Percentiles rank a stretch among this genome's conserved stretches.
Conservation (phyloP, 1,284 basidiomycete species). For the Uromyces viciae-fabae region DNA sequence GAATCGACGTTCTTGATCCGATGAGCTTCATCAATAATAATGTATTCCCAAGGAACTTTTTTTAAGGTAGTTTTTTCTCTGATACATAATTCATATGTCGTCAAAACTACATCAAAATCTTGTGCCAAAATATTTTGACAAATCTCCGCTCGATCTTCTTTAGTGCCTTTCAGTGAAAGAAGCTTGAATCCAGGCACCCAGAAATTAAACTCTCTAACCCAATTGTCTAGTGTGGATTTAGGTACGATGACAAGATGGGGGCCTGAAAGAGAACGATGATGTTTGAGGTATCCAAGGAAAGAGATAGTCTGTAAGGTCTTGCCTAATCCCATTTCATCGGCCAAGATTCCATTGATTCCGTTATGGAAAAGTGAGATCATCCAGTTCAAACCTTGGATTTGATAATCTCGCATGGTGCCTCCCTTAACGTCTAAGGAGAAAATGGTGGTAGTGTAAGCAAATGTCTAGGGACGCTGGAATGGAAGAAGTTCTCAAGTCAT, state of each 20-base stretch:
- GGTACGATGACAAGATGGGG: slow-evolving; percentile 95
- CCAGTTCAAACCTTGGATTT: slow-evolving; percentile 95
- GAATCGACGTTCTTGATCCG: slow-evolving; percentile 99
- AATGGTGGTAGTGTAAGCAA: not conserved
- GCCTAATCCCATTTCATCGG: slow-evolving; percentile 87
- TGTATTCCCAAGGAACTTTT: slow-evolving; percentile 96
- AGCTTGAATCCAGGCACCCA: slow-evolving; percentile 90
- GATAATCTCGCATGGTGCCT: slow-evolving; percentile 85
- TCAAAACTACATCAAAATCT: slow-evolving; percentile 91
- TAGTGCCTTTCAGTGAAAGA: slow-evolving; percentile 75
- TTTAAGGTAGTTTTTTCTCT: slow-evolving; percentile 87
- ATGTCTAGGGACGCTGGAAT: not conserved
- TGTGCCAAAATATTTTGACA: slow-evolving; percentile 78
- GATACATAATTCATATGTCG: slow-evolving; percentile 95
- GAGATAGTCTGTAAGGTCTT: slow-evolving; percentile 98
- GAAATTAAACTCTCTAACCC: slow-evolving; percentile 83
- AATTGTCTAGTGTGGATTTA: slow-evolving; percentile 96
- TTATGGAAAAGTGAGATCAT: slow-evolving; percentile 90
- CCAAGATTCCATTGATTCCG: slow-evolving; percentile 85
- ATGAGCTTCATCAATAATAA: slow-evolving; percentile 97
- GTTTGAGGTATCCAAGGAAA: slow-evolving; percentile 90
- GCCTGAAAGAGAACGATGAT: slow-evolving; percentile 71
- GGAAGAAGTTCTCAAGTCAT: no score
- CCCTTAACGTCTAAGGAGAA: slow-evolving; percentile 62
- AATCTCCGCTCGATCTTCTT: slow-evolving; percentile 80